These are phyloP conservation scores for Beauveria rudraprayagi DNA, from an alignment of 2,329 filamentous ascomycete genomes.

Conservation along the genomic window DNA sequence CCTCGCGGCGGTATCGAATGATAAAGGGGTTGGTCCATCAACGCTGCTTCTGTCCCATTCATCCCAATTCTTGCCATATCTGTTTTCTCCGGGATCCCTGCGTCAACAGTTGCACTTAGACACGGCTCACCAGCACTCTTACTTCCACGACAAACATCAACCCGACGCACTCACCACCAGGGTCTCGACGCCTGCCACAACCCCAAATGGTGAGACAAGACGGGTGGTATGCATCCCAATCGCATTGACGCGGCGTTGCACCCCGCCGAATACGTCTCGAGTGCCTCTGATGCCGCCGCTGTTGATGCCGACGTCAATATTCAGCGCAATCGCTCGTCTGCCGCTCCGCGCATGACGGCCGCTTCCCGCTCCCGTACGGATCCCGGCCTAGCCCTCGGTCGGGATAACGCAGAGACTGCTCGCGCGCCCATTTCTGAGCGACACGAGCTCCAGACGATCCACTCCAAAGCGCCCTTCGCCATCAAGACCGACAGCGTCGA, in stretches of 20 bases:
- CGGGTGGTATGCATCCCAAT: slow-evolving; percentile 22
- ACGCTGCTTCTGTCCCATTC: too few relatives aligned
- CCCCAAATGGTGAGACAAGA: slow-evolving; percentile 20
- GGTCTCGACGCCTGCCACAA: neutral
- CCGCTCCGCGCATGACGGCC: neutral
- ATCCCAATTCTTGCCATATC: too few relatives aligned
- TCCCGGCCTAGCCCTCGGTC: neutral
- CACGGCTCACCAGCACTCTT: neutral
- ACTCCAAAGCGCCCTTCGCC: slow-evolving; percentile 5
- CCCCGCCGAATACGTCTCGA: slow-evolving; percentile 8
- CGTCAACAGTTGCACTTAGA: neutral
- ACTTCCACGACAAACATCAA: neutral
- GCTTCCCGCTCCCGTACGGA: neutral
- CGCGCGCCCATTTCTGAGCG: neutral
- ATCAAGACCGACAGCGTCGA: neutral
- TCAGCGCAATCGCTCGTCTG: neutral
- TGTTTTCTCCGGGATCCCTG: too few relatives aligned
- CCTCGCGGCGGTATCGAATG: too few relatives aligned
- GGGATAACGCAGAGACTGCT: neutral
- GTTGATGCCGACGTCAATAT: slow-evolving; percentile 2
- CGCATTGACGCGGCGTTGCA: slow-evolving; percentile 18
- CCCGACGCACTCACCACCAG: neutral
- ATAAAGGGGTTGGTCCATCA: too few relatives aligned
- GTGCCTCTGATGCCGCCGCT: neutral
- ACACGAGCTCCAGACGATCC: slow-evolving; percentile 11